Base-by-base conservation (phyloP, 1,284 basidiomycete species). In the Inonotus hispidus region DNA sequence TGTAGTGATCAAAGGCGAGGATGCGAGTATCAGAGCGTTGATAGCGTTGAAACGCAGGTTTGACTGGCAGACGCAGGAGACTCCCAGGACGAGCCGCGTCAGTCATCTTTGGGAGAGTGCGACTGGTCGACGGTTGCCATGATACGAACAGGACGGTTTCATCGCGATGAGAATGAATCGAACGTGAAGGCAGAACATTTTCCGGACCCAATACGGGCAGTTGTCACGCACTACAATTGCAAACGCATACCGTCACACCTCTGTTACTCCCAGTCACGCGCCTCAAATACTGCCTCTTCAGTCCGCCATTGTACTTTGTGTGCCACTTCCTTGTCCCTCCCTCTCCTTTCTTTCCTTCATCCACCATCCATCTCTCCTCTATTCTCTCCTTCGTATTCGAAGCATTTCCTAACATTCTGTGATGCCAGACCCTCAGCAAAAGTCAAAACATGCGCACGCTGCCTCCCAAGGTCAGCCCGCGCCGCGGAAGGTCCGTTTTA, bases 401-500 rank as follows among this genome's bases (percentile, higher is more conserved):
- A 16, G 7, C 2, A 53, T 16, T 37, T 43, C 14, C 35, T 19
- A 47, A 27, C 13, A 10, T n/a, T 21, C 11, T 21, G 4, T 16
- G 25, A 56, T 56, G 39, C 57, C 37, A 32, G 49, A 53, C 29
- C 38, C 59, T 35, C 29, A 56, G 19, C 45, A 52, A 52, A 85
- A 83, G 71, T 74, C 84, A 35, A 88, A 87, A 74, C 83, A 86
- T 60, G 71, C 74, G 39, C 80, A 84, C 71, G 81, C 84, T 19
- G 75, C 85, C 14, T 82, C 86, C 0, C 77, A 85, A 65, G 80
- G 83, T 21, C 79, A 80, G 56, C 78, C 88, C 43, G 84, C 88
- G 16, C 91, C 92, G 16, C 82, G 93, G 66, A 94, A 93, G 79
- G 92, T 95, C 64, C 85, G 92, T 62, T 95, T 95, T 81, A 93